Evolutionary conservation across 306 rosid species (phyloP), one percentile per base, ranked within the genome.

Genomic region (Sindora glabra): DNA sequence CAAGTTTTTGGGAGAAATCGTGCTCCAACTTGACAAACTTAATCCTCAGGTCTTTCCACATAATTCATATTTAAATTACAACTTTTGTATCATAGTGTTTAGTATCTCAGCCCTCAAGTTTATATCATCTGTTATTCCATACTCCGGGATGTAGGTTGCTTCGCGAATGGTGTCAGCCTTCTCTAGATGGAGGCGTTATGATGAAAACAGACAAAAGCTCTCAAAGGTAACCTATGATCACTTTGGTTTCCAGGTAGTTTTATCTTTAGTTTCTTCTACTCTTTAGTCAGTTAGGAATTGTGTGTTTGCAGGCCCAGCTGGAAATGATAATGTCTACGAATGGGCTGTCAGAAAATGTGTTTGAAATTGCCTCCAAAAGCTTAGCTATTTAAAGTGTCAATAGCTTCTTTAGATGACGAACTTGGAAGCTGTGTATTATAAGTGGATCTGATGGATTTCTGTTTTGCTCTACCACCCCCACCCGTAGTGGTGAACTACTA

Each of bases 81-180:
- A 13, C 53, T 64, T 23, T 29, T 38, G 21, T 48, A 11, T 59
- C n/a, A n/a, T 26, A 5, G 17, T 36, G 17, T 62, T 33, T 22
- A 26, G 40, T n/a, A n/a, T 32, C 42, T 49, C 56, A 34, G 62
- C n/a, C n/a, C n/a, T n/a, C n/a, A n/a, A n/a, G n/a, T n/a, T n/a
- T n/a, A n/a, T n/a, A n/a, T n/a, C n/a, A n/a, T n/a, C n/a, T n/a
- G n/a, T n/a, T n/a, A n/a, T n/a, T n/a, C n/a, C n/a, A n/a, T n/a
- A 60, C 48, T 59, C 46, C 9, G 26, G 14, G 8, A 47, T 75
- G 62, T 65, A 94, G 97, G 97, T 89, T 55, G 97, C 99, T 23
- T 94, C 99, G 10, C 80, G 99, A 64, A 89, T 94, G 99, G 97
- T 94, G 34, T 86, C 99, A 4, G 94, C 94, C 73, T 94, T 94